These are phyloP conservation scores for Candida maris DNA, from an alignment of 805 yeast genomes.

Conservation along the genomic window DNA sequence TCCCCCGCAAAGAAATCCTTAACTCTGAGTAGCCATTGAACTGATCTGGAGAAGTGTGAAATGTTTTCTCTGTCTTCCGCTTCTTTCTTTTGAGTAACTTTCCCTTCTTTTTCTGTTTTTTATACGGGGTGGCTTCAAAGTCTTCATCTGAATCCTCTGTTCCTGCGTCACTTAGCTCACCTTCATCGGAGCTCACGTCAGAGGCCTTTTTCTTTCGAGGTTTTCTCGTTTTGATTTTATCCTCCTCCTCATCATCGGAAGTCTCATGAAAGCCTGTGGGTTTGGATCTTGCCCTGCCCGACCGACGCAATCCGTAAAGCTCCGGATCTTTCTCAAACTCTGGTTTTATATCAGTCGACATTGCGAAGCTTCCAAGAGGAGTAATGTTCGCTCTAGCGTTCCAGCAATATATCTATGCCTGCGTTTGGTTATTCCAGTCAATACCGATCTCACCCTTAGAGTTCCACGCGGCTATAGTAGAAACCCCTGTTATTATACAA, in stretches of 20 bases:
- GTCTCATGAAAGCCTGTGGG: conserved; percentile 27
- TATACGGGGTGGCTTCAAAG: conserved; percentile 17
- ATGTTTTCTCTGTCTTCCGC: conserved; percentile 8
- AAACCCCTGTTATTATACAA: no score
- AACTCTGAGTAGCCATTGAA: conserved; percentile 44
- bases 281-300: conserved; percentile 54
- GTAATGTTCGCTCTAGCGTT: no score
- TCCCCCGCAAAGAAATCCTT: conserved; percentile 76
- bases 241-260: conserved; percentile 25
- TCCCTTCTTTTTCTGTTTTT: conserved; percentile 13
- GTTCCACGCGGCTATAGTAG: no score
- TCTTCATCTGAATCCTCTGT: conserved; percentile 34
- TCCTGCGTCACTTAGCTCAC: conserved; percentile 25
- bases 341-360: conserved; percentile 22
- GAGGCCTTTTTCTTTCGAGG: conserved; percentile 22
- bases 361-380: no score
- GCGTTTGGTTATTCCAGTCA: no score
- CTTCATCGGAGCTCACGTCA: conserved; percentile 21
- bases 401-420: no score
- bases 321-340: conserved; percentile 72
- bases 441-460: no score
- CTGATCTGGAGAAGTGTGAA: conserved; percentile 8
- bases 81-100: conserved; percentile 3
- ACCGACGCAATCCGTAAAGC: conserved; percentile 77
- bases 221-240: conserved; percentile 15